Base-by-base conservation (phyloP, 768 basidiomycete species). In the Xanthoconium stramineum region DNA sequence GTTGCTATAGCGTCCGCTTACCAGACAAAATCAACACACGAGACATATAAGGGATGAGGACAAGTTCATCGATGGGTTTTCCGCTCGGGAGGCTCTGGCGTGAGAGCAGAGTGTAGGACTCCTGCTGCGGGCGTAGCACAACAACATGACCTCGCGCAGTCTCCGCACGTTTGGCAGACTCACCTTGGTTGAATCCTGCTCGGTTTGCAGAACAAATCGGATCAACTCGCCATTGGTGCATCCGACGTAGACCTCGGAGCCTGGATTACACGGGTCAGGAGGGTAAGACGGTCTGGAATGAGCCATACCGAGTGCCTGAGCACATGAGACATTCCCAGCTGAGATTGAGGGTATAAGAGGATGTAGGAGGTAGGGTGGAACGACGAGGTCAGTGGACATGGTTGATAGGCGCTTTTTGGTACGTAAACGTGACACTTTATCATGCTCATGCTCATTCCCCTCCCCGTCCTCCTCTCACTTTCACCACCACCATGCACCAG, bases 201-300 rank as follows among this genome's bases (percentile, higher is more conserved):
- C 83, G 3, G 78, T 79, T 62, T 87, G 86, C 20, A 91, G 76
- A 2, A 86, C 79, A 67, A 88, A 95, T 42, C 93, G 86, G 36
- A 94, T 73, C 9, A 97, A 78, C 61, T 91, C 84, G 20, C 94
- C 93, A 56, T 94, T 91, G 20, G 85, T 83, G 58, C 88, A 89
- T 13, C 93, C 94, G 13, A 92, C 81, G 61, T 94, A 95, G 28
- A 96, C 81, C 65, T 97, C 94, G 40, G 85, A 85, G 33, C 86
- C 91, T 91, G 50, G 17, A 38, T 24, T n/a, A 19, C 19, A 49
- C 50, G 53, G 54, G 56, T 58, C 6, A 60, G 44, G 36, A 29
- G 5, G 53, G 46, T 20, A 6, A 47, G 5, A 30, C 1, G 15
- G 6, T 36, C 2, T 33, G 32, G 29, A 2, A 5, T 30, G 20